Conservation (phyloP, 371 early-diverging fungal genomes). For the Mucor racemosus region DNA sequence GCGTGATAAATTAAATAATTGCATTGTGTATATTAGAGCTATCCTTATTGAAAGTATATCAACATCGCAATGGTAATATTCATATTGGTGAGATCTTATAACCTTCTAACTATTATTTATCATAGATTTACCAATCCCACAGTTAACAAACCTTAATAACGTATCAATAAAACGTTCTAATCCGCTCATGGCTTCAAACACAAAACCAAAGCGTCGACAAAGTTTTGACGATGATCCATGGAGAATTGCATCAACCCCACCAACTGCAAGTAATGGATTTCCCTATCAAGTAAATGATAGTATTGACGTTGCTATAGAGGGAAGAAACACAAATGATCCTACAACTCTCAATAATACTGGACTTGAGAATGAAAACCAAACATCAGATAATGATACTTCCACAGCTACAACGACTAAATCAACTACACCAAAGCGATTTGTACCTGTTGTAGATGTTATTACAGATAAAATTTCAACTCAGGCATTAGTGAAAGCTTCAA, state of each 20-base stretch:
- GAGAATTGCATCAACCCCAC: conserved; percentile 16
- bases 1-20: background rate
- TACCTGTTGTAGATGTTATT: background rate
- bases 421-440: background rate
- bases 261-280: conserved; percentile 15
- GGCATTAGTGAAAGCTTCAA: conserved; percentile 23
- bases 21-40: conserved; percentile 18
- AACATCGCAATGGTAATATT: conserved; percentile 32
- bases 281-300: conserved; percentile 10
- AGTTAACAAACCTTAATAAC: conserved; percentile 26
- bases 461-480: conserved; percentile 21
- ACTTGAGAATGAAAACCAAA: conserved; percentile 8
- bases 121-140: conserved; percentile 39
- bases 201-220: conserved; percentile 17
- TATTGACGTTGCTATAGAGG: background rate
- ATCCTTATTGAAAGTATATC: conserved; percentile 27
- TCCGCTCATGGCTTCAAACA: conserved; percentile 13
- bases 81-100: background rate
- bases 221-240: conserved; percentile 34
- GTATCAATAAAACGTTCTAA: conserved; percentile 20
- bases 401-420: background rate
- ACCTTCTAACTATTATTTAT: background rate
- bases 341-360: background rate
- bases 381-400: conserved; percentile 1
- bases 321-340: conserved; percentile 10